A percentile compares a stretch with the other conserved stretches of the same genome.
phyloP scores from a whole-genome alignment of 768 basidiomycete species.

The Cyclocybe aegerita region DNA sequence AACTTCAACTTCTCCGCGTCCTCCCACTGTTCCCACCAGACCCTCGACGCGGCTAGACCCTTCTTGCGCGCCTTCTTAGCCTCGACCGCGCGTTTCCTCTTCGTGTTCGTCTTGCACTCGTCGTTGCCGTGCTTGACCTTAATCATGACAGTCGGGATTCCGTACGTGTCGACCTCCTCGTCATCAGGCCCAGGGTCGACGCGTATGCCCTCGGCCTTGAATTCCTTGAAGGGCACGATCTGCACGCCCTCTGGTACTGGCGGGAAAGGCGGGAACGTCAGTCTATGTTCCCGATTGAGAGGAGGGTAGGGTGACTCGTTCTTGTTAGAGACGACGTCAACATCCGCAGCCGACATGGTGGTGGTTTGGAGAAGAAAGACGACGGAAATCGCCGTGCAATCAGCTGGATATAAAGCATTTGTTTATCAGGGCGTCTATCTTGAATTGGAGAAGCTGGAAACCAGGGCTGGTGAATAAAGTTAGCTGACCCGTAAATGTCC shows the following conservation, averaged over 20 bases:
- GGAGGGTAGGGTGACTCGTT: not conserved
- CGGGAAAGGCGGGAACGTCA: conserved; percentile 53
- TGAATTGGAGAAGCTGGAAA: no score
- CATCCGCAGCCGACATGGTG: conserved; percentile 7
- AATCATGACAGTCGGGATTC: conserved; percentile 64
- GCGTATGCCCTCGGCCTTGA: conserved; percentile 36
- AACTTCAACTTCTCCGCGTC: conserved; percentile 53
- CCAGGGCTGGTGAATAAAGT: no score
- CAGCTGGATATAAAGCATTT: not conserved
- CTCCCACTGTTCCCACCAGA: conserved; percentile 77
- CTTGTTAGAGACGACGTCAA: not conserved
- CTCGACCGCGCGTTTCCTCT: conserved; percentile 33
- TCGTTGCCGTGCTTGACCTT: conserved; percentile 49
- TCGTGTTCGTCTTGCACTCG: conserved; percentile 53
- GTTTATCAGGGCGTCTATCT: no score
- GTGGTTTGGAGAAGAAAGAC: not conserved
- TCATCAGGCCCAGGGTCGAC: conserved; percentile 35
- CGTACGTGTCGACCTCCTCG: conserved; percentile 64
- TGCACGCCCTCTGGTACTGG: conserved; percentile 33
- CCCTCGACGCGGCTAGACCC: conserved; percentile 16
- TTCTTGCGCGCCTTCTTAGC: conserved; percentile 18
- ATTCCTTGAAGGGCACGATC: conserved; percentile 44
- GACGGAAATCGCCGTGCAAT: conserved; percentile 8
- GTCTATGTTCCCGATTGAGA: not conserved
- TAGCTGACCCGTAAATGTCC: no score